These are phyloP conservation scores for Perkinsus chesapeaki DNA, from an alignment of 169 alveolate species.

Conservation along the genomic window DNA sequence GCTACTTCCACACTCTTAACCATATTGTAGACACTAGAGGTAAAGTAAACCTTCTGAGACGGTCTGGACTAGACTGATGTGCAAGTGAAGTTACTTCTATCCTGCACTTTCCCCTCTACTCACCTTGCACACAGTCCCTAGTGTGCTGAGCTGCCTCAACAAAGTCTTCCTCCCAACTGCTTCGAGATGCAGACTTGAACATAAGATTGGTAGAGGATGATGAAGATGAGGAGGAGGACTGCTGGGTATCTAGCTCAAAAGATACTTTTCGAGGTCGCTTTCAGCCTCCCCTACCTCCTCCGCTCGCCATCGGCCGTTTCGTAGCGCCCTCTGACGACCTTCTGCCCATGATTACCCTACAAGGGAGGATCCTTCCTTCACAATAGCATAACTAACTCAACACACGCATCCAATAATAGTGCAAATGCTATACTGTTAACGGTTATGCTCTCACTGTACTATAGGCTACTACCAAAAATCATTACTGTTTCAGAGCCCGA, in stretches of 20 bases:
- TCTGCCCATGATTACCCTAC: not conserved
- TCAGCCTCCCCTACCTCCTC: not conserved
- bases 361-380: too few relatives aligned
- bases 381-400: not conserved
- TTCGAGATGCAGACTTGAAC: not conserved
- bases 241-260: too few relatives aligned
- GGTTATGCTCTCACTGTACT: not conserved
- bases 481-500: not conserved
- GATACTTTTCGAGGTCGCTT: too few relatives aligned
- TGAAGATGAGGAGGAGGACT: too few relatives aligned
- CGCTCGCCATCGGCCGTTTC: not conserved
- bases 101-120: too few relatives aligned
- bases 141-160: not conserved
- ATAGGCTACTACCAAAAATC: not conserved
- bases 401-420: not conserved
- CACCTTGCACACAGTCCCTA: not conserved
- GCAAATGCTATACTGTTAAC: not conserved
- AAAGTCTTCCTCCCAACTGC: not conserved
- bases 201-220: not conserved
- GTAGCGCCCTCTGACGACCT: not conserved
- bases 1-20: too few relatives aligned
- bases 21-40: too few relatives aligned
- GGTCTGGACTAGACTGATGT: too few relatives aligned
- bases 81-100: too few relatives aligned
- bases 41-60: too few relatives aligned